Evolutionary conservation across 306 rosid species (phyloP).

Genomic region (Fragaria iinumae): DNA sequence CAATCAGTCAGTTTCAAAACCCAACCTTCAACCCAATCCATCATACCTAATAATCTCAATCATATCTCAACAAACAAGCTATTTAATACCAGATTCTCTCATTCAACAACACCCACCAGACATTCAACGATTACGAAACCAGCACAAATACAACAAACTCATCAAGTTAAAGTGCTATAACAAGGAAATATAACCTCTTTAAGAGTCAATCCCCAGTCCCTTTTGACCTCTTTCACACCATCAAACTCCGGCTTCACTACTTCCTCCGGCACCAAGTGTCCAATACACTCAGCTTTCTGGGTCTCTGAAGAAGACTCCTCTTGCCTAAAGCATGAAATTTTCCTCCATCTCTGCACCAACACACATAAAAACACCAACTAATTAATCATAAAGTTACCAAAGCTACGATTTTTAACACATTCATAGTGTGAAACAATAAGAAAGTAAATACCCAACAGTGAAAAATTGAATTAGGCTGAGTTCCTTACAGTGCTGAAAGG

Average conservation of each 20-base stretch:
- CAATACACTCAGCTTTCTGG: constrained; percentile 40
- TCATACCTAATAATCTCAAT: neutral
- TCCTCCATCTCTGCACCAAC: constrained; percentile 56
- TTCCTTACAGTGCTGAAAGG: constrained; percentile 39
- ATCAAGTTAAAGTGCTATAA: neutral
- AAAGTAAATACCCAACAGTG: neutral
- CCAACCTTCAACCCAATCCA: neutral
- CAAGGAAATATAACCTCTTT: constrained; percentile 43
- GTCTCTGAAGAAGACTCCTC: constrained; percentile 59
- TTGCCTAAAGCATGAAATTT: constrained; percentile 71
- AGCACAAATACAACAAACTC: neutral
- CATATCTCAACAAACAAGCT: neutral
- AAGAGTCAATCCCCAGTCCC: constrained; percentile 40
- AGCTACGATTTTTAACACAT: neutral
- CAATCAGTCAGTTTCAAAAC: constrained; percentile 5
- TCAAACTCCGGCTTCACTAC: constrained; percentile 44
- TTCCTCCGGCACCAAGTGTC: constrained; percentile 41
- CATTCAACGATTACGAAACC: neutral
- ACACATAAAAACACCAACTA: neutral
- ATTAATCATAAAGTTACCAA: neutral
- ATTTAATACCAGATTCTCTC: neutral
- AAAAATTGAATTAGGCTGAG: neutral
- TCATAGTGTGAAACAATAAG: neutral
- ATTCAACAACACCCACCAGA: neutral
- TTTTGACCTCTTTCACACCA: constrained; percentile 34